Conservation (phyloP, 371 early-diverging fungal genomes). For the Paraphysoderma sedebokerense region DNA sequence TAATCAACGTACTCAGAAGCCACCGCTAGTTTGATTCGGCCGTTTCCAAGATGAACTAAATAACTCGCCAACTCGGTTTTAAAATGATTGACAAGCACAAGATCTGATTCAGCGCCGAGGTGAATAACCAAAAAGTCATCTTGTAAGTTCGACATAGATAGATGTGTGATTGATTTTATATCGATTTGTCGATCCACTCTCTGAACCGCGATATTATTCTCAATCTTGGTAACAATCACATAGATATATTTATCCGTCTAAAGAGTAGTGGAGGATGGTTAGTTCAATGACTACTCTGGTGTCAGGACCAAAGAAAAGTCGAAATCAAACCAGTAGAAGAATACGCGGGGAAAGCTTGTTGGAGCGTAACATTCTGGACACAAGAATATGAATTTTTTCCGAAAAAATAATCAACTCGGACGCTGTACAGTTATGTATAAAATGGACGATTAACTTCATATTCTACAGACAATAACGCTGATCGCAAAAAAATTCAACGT, state of each 20-base stretch:
- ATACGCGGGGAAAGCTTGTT: slow-evolving; percentile 58
- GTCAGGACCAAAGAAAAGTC: background rate
- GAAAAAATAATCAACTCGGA: slow-evolving; percentile 48
- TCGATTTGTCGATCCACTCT: slow-evolving; percentile 28
- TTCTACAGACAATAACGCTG: slow-evolving; percentile 2
- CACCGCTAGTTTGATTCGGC: too few species aligned
- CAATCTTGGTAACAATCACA: slow-evolving; percentile 32
- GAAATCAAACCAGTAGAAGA: slow-evolving; percentile 30
- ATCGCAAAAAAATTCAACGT: background rate
- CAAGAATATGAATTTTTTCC: slow-evolving; percentile 39
- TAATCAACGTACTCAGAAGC: too few species aligned
- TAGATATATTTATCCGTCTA: slow-evolving; percentile 39
- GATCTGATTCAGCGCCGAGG: slow-evolving; percentile 15
- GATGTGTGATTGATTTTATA: slow-evolving; percentile 27
- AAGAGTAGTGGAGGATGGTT: background rate
- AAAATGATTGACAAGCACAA: slow-evolving; percentile 29
- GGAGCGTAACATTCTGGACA: slow-evolving; percentile 59
- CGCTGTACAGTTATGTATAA: slow-evolving; percentile 8
- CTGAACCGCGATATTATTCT: slow-evolving; percentile 33
- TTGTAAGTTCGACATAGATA: slow-evolving; percentile 41
- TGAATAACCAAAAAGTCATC: slow-evolving; percentile 78
- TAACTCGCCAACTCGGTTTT: slow-evolving; percentile 74
- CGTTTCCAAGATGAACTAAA: slow-evolving; percentile 33
- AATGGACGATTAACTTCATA: background rate
- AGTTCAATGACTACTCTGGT: background rate